phyloP scores from a whole-genome alignment of 1,284 basidiomycete species.

The Chiua sp. region DNA sequence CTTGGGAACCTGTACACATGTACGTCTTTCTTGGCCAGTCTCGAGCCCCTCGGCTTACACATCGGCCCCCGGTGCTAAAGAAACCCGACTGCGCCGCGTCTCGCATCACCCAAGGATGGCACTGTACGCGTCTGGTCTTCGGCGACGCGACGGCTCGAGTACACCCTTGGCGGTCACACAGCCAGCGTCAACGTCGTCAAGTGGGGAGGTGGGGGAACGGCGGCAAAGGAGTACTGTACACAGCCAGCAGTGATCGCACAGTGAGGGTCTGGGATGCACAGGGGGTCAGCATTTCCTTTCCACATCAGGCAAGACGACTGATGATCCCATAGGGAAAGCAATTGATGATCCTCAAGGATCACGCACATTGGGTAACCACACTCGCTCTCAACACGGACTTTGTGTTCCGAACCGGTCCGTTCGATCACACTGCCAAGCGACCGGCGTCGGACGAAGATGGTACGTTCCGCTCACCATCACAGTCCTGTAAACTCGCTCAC shows the following conservation, averaged over 20 bases:
- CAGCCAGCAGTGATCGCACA: conserved; percentile 93
- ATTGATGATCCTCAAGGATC: conserved; percentile 86
- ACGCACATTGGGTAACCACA: conserved; percentile 99
- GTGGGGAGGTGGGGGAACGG: conserved; percentile 87
- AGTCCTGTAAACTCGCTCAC: background rate
- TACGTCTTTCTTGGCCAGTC: conserved; percentile 35
- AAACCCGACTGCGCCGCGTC: conserved; percentile 76
- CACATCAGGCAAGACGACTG: conserved; percentile 5
- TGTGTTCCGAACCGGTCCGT: conserved; percentile 93
- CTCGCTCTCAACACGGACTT: conserved; percentile 96
- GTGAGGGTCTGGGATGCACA: conserved; percentile 95
- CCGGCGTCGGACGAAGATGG: conserved; percentile 83
- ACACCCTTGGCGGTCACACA: conserved; percentile 91
- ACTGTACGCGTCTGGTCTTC: conserved; percentile 95
- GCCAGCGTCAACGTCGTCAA: conserved; percentile 95
- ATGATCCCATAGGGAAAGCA: conserved; percentile 55
- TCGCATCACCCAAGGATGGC: conserved; percentile 96
- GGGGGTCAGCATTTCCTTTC: conserved; percentile 49
- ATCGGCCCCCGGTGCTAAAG: conserved; percentile 41
- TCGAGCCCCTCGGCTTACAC: background rate
- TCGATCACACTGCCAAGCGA: conserved; percentile 84
- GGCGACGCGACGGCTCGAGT: conserved; percentile 75
- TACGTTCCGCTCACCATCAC: conserved; percentile 34
- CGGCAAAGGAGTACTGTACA: conserved; percentile 86
- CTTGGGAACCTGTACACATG: conserved; percentile 97